Evolutionary conservation across 208 protist genomes (phyloP).

Genomic region (Vickermania ingenoplastis): DNA sequence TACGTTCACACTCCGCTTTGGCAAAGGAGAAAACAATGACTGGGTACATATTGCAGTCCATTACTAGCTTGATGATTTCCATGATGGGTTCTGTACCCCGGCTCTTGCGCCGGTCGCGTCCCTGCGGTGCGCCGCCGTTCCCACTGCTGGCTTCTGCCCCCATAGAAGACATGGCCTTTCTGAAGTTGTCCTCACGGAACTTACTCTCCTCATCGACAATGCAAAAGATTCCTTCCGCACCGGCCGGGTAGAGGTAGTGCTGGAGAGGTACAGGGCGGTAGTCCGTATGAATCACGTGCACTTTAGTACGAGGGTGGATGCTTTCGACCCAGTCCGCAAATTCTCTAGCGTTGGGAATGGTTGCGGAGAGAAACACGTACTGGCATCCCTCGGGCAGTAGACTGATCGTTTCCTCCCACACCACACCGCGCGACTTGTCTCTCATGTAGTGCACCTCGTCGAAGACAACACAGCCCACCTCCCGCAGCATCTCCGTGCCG

Average conservation of each 20-base stretch:
- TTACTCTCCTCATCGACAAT: conserved; percentile 95
- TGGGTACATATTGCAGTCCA: conserved; percentile 95
- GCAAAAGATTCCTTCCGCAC: conserved; percentile 95
- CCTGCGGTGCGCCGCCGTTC: conserved; percentile 9
- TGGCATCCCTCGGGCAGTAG: conserved; percentile 96
- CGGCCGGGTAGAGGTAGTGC: conserved; percentile 98
- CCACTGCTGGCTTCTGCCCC: conserved; percentile 20
- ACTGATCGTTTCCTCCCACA: conserved; percentile 99
- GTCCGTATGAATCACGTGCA: conserved; percentile 99
- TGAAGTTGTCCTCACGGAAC: conserved; percentile 95
- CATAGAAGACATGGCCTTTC: conserved; percentile 90
- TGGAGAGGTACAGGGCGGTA: conserved; percentile 99
- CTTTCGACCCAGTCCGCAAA: conserved; percentile 99
- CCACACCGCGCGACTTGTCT: conserved; percentile 98
- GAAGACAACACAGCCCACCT: conserved; percentile 99
- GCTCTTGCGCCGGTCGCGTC: conserved; percentile 15
- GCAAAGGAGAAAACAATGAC: conserved; percentile 99
- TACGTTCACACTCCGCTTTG: conserved; percentile 97
- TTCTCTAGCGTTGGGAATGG: conserved; percentile 99
- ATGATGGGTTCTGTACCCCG: conserved; percentile 55
- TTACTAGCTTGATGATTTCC: conserved; percentile 96
- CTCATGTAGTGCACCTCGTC: conserved; percentile 99
- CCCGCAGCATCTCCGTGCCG: conserved; percentile 97
- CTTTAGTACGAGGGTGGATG: conserved; percentile 94
- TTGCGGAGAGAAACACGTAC: conserved; percentile 99